Base-by-base conservation (phyloP, 768 basidiomycete species). In the Collybia sordida region DNA sequence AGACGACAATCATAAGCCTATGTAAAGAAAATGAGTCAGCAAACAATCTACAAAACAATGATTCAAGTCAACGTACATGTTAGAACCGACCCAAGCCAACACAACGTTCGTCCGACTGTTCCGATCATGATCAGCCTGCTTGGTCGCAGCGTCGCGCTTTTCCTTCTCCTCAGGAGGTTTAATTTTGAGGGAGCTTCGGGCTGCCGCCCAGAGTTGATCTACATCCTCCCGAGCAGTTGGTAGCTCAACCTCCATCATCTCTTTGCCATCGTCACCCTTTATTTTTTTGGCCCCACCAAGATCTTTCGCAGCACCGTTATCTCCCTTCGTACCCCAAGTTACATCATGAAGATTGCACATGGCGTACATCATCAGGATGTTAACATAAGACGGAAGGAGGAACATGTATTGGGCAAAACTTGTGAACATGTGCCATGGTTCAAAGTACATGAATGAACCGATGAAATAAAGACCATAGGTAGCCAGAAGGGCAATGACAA, bases 381-480 rank as follows among this genome's bases (percentile, higher is more conserved):
- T 92, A 62, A 92, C 73, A 56, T 77, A 77, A 45, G 74, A 77
- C 19, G 93, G 93, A 34, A 93, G 76, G 57, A 94, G 79, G 77
- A 97, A 90, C 78, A 97, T 79, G 70, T 96, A 98, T 66, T 95
- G 90, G 41, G 84, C 61, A 76, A 95, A 93, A 49, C 86, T 91
- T 11, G 95, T 96, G 69, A 98, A 80, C 83, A 98, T 89, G 77
- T 98, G 95, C 93, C 93, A 96, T 0, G 94, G 95, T 64, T 98
- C 95, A 31, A 93, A 69, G 59, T 95, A 91, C 71, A 98, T 83
- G 66, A 96, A 70, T 6, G 89, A 92, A 51, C 86, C 80, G 60
- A 96, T 69, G 61, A 97, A 78, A 77, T 93, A 98, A 54, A 93
- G 77, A 65, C 88, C 79, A 71, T 89, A 87, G 50, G 93, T 85